Conservation (phyloP, 352 stramenopile genomes). For the Phytophthora sp. region DNA sequence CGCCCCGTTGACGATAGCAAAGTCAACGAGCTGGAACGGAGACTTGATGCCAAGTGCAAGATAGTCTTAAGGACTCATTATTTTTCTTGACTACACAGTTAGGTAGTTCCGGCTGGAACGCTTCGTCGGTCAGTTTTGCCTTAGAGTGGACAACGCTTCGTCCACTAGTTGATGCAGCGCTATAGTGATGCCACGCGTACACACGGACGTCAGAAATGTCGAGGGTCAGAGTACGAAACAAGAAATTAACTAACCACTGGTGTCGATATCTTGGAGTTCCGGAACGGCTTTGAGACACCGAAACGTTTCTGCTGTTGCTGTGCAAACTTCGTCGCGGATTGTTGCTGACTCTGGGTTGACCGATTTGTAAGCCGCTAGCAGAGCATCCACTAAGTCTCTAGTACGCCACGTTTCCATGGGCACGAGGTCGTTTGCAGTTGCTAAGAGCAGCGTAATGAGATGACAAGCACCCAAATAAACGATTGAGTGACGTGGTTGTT, state of each 20-base stretch:
- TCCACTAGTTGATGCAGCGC: too few species aligned
- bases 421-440: background rate
- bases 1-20: slow-evolving; percentile 2
- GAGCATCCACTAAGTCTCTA: slow-evolving; percentile 8
- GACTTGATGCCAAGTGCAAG: background rate
- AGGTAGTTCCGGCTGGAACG: too few species aligned
- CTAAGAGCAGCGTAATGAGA: slow-evolving; percentile 26
- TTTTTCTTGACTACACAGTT: too few species aligned
- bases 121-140: too few species aligned
- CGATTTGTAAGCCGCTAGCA: slow-evolving; percentile 13
- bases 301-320: background rate
- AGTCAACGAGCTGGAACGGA: too few species aligned
- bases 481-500: slow-evolving; percentile 16
- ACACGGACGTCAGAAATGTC: too few species aligned
- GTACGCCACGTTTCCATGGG: slow-evolving; percentile 10
- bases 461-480: slow-evolving; percentile 29
- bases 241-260: too few species aligned
- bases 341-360: slow-evolving; percentile 1
- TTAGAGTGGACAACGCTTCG: too few species aligned
- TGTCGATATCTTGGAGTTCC: too few species aligned
- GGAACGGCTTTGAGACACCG: background rate
- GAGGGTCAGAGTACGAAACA: too few species aligned
- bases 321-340: slow-evolving; percentile 5
- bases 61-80: too few species aligned
- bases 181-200: too few species aligned